A percentile compares a stretch with the other conserved stretches of the same genome.
Conservation (phyloP, 495 filamentous ascomycete species). For the Daldinia bambusicola region DNA sequence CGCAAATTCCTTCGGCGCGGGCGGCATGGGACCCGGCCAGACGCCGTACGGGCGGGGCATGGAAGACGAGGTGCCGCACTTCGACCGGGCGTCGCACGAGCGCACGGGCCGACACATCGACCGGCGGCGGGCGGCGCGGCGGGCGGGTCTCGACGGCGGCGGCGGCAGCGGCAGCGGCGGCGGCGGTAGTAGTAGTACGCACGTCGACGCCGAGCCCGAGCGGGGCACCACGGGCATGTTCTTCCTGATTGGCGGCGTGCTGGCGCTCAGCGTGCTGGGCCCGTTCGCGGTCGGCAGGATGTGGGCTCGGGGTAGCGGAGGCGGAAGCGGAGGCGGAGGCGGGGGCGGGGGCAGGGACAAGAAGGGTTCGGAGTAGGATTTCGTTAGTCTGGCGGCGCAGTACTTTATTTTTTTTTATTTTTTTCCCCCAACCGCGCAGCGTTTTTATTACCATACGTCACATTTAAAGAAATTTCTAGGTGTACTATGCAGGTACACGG, state of each 20-base stretch:
- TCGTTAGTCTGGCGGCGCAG: neutral
- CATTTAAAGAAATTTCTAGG: neutral
- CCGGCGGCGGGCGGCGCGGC: conserved; percentile 47
- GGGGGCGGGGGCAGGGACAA: conserved; percentile 17
- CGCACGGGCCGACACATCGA: conserved; percentile 62
- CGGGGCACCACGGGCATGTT: conserved; percentile 53
- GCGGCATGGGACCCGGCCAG: conserved; percentile 61
- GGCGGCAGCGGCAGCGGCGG: too few species aligned
- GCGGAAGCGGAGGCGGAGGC: conserved; percentile 15
- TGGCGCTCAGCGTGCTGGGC: conserved; percentile 51
- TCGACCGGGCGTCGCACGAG: conserved; percentile 70
- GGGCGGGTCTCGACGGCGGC: neutral
- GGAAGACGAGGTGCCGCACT: conserved; percentile 69
- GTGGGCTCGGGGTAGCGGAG: conserved; percentile 34
- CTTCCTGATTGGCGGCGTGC: conserved; percentile 51
- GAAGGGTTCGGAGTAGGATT: conserved; percentile 17
- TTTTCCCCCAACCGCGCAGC: neutral
- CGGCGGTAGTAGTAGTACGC: neutral
- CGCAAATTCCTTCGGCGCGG: conserved; percentile 20
- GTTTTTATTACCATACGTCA: neutral
- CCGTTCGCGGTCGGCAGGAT: conserved; percentile 43
- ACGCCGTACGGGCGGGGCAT: conserved; percentile 67
- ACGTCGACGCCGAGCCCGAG: conserved; percentile 29
- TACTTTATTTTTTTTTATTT: neutral
- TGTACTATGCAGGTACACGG: neutral